Conservation (phyloP, 352 stramenopile genomes). For the Phytophthora uliginosa region DNA sequence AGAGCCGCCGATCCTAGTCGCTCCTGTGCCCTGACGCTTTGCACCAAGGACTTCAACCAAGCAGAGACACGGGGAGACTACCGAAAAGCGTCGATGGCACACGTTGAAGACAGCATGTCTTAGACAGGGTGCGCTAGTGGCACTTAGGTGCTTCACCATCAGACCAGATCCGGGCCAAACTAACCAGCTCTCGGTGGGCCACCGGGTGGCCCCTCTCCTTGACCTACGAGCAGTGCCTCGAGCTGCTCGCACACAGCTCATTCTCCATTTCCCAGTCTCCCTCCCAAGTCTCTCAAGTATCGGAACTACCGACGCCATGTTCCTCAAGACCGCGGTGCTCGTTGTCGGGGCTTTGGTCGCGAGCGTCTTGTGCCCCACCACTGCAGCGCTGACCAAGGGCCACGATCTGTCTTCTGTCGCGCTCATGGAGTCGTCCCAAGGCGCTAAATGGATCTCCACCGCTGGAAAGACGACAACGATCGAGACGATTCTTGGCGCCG, state of each 20-base stretch:
- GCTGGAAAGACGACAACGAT: slow-evolving; percentile 38
- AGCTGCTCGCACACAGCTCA: slow-evolving; percentile 1
- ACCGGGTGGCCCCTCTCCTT: not conserved
- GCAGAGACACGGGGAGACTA: not conserved
- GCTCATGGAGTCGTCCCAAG: slow-evolving; percentile 42
- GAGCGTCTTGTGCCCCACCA: slow-evolving; percentile 6
- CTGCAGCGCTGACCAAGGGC: slow-evolving; percentile 35
- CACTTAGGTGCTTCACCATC: slow-evolving; percentile 13
- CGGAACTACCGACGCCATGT: slow-evolving; percentile 14
- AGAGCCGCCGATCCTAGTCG: not conserved
- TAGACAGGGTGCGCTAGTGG: not conserved
- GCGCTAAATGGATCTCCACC: slow-evolving; percentile 39
- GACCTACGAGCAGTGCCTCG: not conserved
- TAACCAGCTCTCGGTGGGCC: slow-evolving; percentile 12
- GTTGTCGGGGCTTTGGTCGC: slow-evolving; percentile 12
- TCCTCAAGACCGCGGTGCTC: slow-evolving; percentile 22
- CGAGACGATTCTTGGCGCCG: slow-evolving; percentile 41
- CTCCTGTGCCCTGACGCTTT: not conserved
- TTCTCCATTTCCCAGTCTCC: slow-evolving; percentile 11
- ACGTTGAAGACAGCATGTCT: not conserved
- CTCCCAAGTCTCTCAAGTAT: slow-evolving; percentile 9
- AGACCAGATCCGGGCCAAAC: slow-evolving; percentile 3
- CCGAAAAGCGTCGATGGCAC: slow-evolving; percentile 2
- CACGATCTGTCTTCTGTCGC: slow-evolving; percentile 46
- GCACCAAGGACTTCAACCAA: slow-evolving; percentile 4